phyloP scores from a whole-genome alignment of 257 asterid species.

The Rehmannia glutinosa region DNA sequence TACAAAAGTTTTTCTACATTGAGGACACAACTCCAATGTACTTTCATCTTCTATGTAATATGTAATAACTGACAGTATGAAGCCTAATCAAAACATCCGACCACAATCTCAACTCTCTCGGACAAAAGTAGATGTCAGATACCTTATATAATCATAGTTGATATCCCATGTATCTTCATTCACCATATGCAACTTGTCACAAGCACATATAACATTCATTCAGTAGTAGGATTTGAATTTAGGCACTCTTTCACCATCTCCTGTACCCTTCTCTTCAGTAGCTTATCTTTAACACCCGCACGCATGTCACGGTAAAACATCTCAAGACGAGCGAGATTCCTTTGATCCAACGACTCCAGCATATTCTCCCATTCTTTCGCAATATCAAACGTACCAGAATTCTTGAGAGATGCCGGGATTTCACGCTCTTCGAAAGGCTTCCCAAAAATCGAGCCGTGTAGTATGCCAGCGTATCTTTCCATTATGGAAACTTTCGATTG shows the following conservation, averaged over 20 bases:
- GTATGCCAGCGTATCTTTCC: slow-evolving; percentile 73
- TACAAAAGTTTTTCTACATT: too few species aligned
- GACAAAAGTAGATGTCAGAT: too few species aligned
- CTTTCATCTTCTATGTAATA: too few species aligned
- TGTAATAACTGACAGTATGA: too few species aligned
- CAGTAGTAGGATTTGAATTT: slow-evolving; percentile 24
- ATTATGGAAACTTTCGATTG: slow-evolving; percentile 42
- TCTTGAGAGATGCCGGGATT: slow-evolving; percentile 43
- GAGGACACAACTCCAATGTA: too few species aligned
- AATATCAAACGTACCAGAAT: slow-evolving; percentile 49
- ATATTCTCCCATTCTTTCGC: slow-evolving; percentile 81
- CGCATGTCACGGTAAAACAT: slow-evolving; percentile 72
- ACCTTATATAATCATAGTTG: too few species aligned
- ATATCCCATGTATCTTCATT: too few species aligned
- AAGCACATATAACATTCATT: background rate
- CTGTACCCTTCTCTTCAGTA: slow-evolving; percentile 66
- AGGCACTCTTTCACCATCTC: slow-evolving; percentile 64
- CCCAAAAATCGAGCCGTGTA: slow-evolving; percentile 80
- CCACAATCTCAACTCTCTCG: too few species aligned
- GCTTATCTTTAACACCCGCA: slow-evolving; percentile 73
- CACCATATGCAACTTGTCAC: too few species aligned
- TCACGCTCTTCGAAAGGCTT: slow-evolving; percentile 64
- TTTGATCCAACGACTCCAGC: slow-evolving; percentile 68
- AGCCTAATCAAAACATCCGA: too few species aligned
- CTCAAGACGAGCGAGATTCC: slow-evolving; percentile 58